Base-by-base conservation (phyloP, 164 flowering plant species). In the Nymphaea thermarum region DNA sequence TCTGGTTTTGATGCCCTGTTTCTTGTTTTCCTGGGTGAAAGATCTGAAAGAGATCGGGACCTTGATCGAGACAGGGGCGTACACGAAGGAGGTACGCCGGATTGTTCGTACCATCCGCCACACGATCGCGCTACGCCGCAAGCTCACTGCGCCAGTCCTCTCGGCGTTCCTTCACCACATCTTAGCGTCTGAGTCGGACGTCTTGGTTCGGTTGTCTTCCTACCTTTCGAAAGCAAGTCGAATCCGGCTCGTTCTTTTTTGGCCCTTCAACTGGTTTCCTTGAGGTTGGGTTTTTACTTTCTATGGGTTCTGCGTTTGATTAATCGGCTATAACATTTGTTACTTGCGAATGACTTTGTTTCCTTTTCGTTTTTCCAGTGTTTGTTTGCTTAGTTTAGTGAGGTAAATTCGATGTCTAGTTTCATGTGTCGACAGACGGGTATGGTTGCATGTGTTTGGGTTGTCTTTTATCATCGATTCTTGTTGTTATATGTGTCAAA, bases 31-130 rank as follows among this genome's bases (percentile, higher is more conserved):
- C n/a, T 45, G 57, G 43, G 51, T 71, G 70, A 18, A 68, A 90
- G 98, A 85, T 77, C 82, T 93, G 92, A 90, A 85, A 82, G 96
- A 86, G 70, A 85, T 86, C 63, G 90, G 80, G 0, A 74, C 83
- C 1, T 71, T 90, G 43, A 77, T 93, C 43, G 98, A 90, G 83
- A 79, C 83, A 7, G 91, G 95, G 2, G 84, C 95, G 0, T 84
- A 90, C 67, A 71, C 85, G 0, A 78, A 82, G 45, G 98, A 93
- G 74, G 90, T 84, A 25, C 85, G 93, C 10, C 72, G 87, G 63
- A 83, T 93, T 68, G 69, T 72, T 43, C 83, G 87, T 10, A 96
- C 91, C 2, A 75, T 88, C 43, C 84, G 96, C 14, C 85, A 84
- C 47, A 90, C 98, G 3, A 79, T 88, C 51, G 83, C 80, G 4